A percentile compares a stretch with the other conserved stretches of the same genome.
Conservation (phyloP, 768 basidiomycete genomes). For the Trametopsis cervina region DNA sequence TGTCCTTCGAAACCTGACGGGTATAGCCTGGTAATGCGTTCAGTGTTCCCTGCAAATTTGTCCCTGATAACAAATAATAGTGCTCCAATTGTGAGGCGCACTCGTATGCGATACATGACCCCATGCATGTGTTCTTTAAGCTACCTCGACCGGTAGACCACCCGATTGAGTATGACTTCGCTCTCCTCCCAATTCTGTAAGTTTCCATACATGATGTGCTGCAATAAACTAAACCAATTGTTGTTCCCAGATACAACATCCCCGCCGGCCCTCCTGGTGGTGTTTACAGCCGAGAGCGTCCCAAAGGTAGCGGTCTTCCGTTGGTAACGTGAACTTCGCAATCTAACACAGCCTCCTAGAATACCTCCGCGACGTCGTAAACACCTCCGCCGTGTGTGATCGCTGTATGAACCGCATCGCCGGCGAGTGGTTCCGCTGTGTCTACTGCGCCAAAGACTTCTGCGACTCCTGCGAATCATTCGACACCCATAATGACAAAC, state of each 20-base stretch:
- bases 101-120: slow-evolving; percentile 77
- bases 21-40: slow-evolving; percentile 65
- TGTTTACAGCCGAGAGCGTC: slow-evolving; percentile 33
- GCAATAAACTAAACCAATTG: slow-evolving; percentile 9
- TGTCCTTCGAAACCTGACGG: slow-evolving; percentile 69
- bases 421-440: slow-evolving; percentile 92
- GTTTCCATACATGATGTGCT: slow-evolving; percentile 18
- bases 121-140: slow-evolving; percentile 85
- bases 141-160: slow-evolving; percentile 72
- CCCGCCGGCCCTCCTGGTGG: slow-evolving; percentile 52
- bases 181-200: slow-evolving; percentile 66
- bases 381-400: slow-evolving; percentile 75
- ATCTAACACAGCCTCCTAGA: no score
- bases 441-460: slow-evolving; percentile 81
- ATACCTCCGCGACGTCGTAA: slow-evolving; percentile 55
- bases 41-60: no score
- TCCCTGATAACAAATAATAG: no score
- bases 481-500: slow-evolving; percentile 77
- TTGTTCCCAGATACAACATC: slow-evolving; percentile 47
- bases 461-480: slow-evolving; percentile 76
- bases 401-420: slow-evolving; percentile 73
- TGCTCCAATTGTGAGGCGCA: slow-evolving; percentile 73
- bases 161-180: slow-evolving; percentile 43
- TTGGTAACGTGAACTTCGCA: no score
- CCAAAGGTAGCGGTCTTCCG: no score